Evolutionary conservation across 2,329 filamentous ascomycete species (phyloP).

Genomic region (Trichoderma hamatum): DNA sequence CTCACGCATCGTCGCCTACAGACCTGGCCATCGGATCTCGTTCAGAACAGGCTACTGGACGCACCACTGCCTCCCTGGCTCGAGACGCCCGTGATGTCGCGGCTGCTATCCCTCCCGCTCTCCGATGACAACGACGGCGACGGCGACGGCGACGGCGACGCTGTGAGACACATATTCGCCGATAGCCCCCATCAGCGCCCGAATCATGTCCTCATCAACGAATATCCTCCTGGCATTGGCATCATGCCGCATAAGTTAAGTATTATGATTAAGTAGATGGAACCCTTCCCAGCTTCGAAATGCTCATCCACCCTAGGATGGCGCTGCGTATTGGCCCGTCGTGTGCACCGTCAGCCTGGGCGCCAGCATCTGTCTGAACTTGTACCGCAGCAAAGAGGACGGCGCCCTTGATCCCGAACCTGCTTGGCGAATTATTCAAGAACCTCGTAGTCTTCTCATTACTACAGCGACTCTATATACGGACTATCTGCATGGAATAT

Average conservation of each 20-base stretch:
- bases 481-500: conserved; percentile 74
- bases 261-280: conserved; percentile 31
- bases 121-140: conserved; percentile 31
- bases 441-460: conserved; percentile 78
- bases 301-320: conserved; percentile 61
- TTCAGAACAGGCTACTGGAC: conserved; percentile 75
- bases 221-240: conserved; percentile 85
- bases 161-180: conserved; percentile 52
- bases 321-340: conserved; percentile 79
- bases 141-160: conserved; percentile 1
- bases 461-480: conserved; percentile 71
- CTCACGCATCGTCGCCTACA: conserved; percentile 89
- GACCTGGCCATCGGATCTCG: conserved; percentile 84
- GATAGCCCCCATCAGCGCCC: conserved; percentile 73
- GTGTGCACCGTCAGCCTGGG: conserved; percentile 91
- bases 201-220: conserved; percentile 93
- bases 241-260: conserved; percentile 88
- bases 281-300: conserved; percentile 23
- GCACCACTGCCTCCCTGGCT: conserved; percentile 78
- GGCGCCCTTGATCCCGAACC: conserved; percentile 58
- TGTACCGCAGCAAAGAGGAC: conserved; percentile 67
- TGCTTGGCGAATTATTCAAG: conserved; percentile 70
- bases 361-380: conserved; percentile 73
- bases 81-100: conserved; percentile 66
- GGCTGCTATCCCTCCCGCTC: conserved; percentile 55